Evolutionary conservation across 2,329 filamentous ascomycete species (phyloP).

Genomic region (Chrysoporthe deuterocubensis): DNA sequence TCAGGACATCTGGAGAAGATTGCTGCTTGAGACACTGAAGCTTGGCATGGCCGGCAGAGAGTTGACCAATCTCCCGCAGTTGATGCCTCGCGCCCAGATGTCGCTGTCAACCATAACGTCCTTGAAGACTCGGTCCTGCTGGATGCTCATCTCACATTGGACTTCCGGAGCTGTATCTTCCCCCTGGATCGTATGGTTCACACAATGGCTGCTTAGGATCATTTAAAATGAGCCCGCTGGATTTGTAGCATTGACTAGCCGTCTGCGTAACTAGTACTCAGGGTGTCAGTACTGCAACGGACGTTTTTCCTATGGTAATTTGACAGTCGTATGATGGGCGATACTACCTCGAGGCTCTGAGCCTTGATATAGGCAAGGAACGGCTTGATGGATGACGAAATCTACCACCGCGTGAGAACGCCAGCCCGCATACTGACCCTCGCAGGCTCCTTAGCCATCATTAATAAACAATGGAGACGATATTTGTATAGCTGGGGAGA

Average conservation of each 20-base stretch:
- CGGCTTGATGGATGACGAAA: not conserved
- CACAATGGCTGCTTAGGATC: not conserved
- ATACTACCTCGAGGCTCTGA: not conserved
- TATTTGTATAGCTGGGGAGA: too few species aligned
- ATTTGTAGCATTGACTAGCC: not conserved
- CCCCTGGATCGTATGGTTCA: not conserved
- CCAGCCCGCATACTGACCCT: not conserved
- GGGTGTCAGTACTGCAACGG: not conserved
- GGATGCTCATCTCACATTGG: too few species aligned
- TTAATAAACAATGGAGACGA: too few species aligned
- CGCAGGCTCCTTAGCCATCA: not conserved
- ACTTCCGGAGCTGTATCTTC: not conserved
- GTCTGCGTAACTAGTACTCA: not conserved
- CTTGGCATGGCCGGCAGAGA: too few species aligned
- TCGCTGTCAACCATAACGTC: too few species aligned
- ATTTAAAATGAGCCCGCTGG: not conserved
- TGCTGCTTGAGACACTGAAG: too few species aligned
- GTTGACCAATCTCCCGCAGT: too few species aligned
- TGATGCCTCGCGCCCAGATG: too few species aligned
- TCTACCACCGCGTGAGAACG: not conserved
- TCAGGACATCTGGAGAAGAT: too few species aligned
- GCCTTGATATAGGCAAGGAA: not conserved
- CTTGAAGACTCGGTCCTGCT: too few species aligned
- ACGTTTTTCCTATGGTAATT: not conserved
- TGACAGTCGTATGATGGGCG: not conserved